Conservation (phyloP, 257 asterid species). For the Mitragyna speciosa region DNA sequence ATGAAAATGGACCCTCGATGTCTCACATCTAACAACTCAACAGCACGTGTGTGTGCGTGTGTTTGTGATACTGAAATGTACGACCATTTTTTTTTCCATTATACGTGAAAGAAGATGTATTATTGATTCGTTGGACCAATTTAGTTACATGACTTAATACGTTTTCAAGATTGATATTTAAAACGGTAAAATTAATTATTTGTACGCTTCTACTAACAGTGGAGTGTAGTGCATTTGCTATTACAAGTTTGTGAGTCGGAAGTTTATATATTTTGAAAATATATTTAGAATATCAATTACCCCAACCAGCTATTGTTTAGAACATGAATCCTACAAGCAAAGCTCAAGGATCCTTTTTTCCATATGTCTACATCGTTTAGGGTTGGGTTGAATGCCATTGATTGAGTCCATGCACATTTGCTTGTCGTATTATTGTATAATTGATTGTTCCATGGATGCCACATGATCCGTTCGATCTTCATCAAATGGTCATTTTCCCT, state of each 20-base stretch:
- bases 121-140: not conserved
- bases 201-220: too few species aligned
- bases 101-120: not conserved
- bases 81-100: not conserved
- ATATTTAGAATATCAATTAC: not conserved
- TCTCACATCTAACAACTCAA: conserved; percentile 17
- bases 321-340: not conserved
- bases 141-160: too few species aligned
- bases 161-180: too few species aligned
- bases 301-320: not conserved
- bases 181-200: too few species aligned
- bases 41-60: conserved; percentile 29
- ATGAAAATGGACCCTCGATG: conserved; percentile 38
- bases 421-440: conserved; percentile 25
- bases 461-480: conserved; percentile 25
- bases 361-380: not conserved
- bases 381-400: not conserved
- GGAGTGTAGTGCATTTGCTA: too few species aligned
- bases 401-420: conserved; percentile 36
- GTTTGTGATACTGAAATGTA: conserved; percentile 24
- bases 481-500: conserved; percentile 31
- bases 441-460: conserved; percentile 20
- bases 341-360: not conserved
- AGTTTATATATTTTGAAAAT: too few species aligned
- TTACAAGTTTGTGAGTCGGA: too few species aligned